Evolutionary conservation across 83 land plant species (phyloP).

Genomic region (Picea engelmannii): DNA sequence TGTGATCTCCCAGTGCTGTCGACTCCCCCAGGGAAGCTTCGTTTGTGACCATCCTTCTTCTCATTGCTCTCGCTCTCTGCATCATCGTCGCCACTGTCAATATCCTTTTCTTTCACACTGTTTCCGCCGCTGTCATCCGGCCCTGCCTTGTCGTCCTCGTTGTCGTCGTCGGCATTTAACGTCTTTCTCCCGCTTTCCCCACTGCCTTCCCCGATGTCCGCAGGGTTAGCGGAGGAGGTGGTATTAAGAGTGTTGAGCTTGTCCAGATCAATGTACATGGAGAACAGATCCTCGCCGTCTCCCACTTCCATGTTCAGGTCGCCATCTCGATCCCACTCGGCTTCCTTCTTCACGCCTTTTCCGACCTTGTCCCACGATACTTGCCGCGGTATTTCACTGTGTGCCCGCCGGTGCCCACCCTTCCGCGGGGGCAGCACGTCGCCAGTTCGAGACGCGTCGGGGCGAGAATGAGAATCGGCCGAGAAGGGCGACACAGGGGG

Average conservation of each 20-base stretch:
- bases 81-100: neutral
- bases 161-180: neutral
- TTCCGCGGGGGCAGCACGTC: neutral
- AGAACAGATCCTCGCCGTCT: neutral
- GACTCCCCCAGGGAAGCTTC: neutral
- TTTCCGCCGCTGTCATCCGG: neutral
- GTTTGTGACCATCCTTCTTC: neutral
- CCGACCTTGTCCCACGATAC: neutral
- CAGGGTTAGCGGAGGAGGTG: too few species aligned
- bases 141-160: neutral
- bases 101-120: neutral
- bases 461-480: neutral
- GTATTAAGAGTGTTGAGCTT: constrained; percentile 1
- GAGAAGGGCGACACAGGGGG: neutral
- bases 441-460: neutral
- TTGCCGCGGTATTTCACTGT: neutral
- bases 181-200: constrained; percentile 5
- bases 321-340: constrained; percentile 2
- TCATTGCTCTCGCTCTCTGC: constrained; percentile 9
- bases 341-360: neutral
- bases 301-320: constrained; percentile 15
- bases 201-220: neutral
- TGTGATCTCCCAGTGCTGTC: too few species aligned
- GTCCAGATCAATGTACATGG: constrained; percentile 7
- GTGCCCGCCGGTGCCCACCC: neutral